Evolutionary conservation across 148 eudicot species (phyloP).

Genomic region (Rhododendron vialii): DNA sequence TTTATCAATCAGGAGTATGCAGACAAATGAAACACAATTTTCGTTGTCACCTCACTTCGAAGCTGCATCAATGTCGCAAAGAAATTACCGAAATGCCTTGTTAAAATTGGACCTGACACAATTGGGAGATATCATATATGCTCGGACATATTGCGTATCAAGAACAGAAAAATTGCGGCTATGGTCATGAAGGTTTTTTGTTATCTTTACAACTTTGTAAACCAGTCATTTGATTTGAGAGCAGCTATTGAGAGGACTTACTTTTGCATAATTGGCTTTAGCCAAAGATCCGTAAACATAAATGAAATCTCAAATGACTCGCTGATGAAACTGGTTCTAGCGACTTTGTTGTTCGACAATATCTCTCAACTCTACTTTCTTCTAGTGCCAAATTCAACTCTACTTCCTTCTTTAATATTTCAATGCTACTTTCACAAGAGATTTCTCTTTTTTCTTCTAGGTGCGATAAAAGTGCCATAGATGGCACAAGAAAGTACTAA

Average conservation of each 20-base stretch:
- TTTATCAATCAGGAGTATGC: too few relatives aligned
- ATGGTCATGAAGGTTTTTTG: neutral
- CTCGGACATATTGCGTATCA: neutral
- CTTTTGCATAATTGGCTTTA: neutral
- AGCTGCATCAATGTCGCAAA: neutral
- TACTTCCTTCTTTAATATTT: neutral
- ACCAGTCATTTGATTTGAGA: neutral
- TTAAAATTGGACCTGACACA: neutral
- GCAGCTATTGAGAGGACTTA: neutral
- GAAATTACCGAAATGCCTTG: neutral
- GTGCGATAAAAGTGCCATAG: slow-evolving; percentile 83
- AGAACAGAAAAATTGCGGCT: neutral
- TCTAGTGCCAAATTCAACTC: neutral
- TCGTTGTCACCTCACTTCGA: neutral
- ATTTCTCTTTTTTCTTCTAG: slow-evolving; percentile 24
- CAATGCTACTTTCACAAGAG: neutral
- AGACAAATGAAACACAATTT: neutral
- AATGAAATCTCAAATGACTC: neutral
- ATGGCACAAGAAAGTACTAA: slow-evolving; percentile 93
- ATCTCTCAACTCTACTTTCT: neutral
- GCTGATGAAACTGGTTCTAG: neutral
- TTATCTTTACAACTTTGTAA: neutral
- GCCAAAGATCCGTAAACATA: neutral
- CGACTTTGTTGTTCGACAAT: neutral
- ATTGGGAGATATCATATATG: neutral